These are phyloP conservation scores for Starmerella stigmatis DNA, from an alignment of 805 yeast genomes.

Conservation along the genomic window DNA sequence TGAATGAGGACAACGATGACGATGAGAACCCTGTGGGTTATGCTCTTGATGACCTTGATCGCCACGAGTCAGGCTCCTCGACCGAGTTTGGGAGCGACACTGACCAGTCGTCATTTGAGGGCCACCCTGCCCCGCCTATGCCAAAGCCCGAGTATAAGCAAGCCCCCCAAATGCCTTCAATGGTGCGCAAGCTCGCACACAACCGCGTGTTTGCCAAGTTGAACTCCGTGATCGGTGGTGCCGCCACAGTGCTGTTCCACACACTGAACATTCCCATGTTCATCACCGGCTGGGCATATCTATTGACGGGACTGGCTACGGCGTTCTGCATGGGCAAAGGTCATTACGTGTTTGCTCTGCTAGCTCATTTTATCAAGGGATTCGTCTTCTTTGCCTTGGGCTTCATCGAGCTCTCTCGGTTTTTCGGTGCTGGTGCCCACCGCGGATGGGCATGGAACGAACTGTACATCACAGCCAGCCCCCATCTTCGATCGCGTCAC, in stretches of 20 bases:
- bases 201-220: slow-evolving; percentile 21
- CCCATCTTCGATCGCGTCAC: slow-evolving; percentile 21
- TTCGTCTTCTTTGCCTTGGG: slow-evolving; percentile 77
- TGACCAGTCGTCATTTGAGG: slow-evolving; percentile 15
- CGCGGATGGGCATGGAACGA: slow-evolving; percentile 89
- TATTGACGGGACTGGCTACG: slow-evolving; percentile 50
- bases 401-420: slow-evolving; percentile 68
- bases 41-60: slow-evolving; percentile 8
- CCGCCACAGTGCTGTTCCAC: slow-evolving; percentile 37
- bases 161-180: slow-evolving; percentile 9
- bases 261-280: slow-evolving; percentile 56
- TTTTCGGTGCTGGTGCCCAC: slow-evolving; percentile 66
- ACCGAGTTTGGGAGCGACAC: slow-evolving; percentile 15
- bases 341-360: slow-evolving; percentile 56
- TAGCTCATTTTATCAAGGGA: slow-evolving; percentile 95
- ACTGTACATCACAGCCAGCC: slow-evolving; percentile 4
- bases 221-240: slow-evolving; percentile 25
- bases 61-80: slow-evolving; percentile 14
- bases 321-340: slow-evolving; percentile 63
- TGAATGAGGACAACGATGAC: background rate
- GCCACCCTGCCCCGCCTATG: background rate
- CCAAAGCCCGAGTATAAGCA: background rate
- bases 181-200: slow-evolving; percentile 17
- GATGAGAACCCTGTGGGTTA: slow-evolving; percentile 7
- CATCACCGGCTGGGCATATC: slow-evolving; percentile 46